These are phyloP conservation scores for Candida cerambycidarum DNA, from an alignment of 805 yeast species.

Conservation along the genomic window DNA sequence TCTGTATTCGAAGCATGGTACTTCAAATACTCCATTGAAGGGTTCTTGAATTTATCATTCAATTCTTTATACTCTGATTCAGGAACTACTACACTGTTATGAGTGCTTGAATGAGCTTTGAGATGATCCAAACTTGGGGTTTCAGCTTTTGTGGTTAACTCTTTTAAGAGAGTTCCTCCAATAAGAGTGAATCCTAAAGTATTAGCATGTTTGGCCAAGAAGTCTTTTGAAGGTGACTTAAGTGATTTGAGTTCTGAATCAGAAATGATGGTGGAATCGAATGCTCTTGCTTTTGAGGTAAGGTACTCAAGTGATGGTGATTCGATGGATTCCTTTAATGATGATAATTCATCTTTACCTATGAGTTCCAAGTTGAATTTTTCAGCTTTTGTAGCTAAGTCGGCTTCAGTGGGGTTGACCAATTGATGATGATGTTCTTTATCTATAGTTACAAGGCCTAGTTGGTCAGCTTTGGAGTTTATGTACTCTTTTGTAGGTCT, in stretches of 20 bases:
- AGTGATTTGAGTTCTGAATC: conserved; percentile 1
- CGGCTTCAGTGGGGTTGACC: conserved; percentile 13
- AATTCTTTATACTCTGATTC: conserved; percentile 11
- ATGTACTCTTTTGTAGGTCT: conserved; percentile 21
- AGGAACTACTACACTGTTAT: conserved; percentile 17
- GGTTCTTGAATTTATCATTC: conserved; percentile 10
- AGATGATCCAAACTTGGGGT: conserved; percentile 31
- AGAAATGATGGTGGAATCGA: conserved; percentile 3
- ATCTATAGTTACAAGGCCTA: conserved; percentile 10
- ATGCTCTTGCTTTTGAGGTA: conserved; percentile 7
- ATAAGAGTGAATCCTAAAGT: conserved; percentile 22
- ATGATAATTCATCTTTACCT: conserved; percentile 11
- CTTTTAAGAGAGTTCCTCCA: conserved; percentile 11
- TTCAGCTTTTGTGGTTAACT: conserved; percentile 16
- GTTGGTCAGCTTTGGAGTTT: conserved; percentile 9
- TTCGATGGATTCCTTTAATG: conserved; percentile 13
- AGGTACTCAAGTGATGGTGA: conserved; percentile 24
- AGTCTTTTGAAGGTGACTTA: conserved; percentile 24
- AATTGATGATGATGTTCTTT: conserved; percentile 11
- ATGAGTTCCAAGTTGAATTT: conserved; percentile 23
- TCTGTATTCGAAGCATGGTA: conserved; percentile 12
- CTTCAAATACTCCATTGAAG: conserved; percentile 14
- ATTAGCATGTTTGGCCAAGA: conserved; percentile 18
- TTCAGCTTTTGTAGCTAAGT: conserved; percentile 20
- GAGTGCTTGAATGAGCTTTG: conserved; percentile 27